Percentiles rank a stretch among this genome's conserved stretches.
Evolutionary conservation across 2,329 filamentous ascomycete species (phyloP).

Genomic region (Penicillium sp.): DNA sequence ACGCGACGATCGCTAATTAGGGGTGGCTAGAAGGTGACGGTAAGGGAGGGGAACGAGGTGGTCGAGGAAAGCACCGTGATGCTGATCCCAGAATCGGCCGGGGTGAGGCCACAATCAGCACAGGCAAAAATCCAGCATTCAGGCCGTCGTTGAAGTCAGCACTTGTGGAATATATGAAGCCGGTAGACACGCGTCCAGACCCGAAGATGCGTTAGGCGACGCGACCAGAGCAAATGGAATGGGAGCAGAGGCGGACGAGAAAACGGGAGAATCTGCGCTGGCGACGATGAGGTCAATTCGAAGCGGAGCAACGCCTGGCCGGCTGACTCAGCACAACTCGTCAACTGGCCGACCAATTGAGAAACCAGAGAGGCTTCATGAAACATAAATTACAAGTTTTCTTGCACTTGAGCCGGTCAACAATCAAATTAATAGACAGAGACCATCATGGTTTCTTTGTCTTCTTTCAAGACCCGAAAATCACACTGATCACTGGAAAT

Average conservation of each 20-base stretch:
- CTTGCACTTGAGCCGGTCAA: background rate
- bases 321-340: conserved; percentile 27
- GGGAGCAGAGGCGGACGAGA: conserved; percentile 8
- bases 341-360: background rate
- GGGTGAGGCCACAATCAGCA: conserved; percentile 21
- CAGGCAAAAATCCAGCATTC: conserved; percentile 24
- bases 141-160: conserved; percentile 11
- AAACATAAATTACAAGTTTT: background rate
- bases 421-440: background rate
- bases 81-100: conserved; percentile 13
- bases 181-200: conserved; percentile 1
- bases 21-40: background rate
- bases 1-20: background rate
- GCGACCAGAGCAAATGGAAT: conserved; percentile 14
- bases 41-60: background rate
- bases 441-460: background rate
- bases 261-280: conserved; percentile 25
- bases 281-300: conserved; percentile 35
- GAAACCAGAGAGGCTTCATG: background rate
- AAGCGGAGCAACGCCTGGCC: conserved; percentile 27
- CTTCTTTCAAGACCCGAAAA: background rate
- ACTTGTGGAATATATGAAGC: background rate
- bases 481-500: conserved; percentile 20
- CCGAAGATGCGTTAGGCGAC: conserved; percentile 5
- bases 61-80: conserved; percentile 8